These are phyloP conservation scores for Claviceps spartinae DNA, from an alignment of 2,329 filamentous ascomycete species.

Conservation along the genomic window DNA sequence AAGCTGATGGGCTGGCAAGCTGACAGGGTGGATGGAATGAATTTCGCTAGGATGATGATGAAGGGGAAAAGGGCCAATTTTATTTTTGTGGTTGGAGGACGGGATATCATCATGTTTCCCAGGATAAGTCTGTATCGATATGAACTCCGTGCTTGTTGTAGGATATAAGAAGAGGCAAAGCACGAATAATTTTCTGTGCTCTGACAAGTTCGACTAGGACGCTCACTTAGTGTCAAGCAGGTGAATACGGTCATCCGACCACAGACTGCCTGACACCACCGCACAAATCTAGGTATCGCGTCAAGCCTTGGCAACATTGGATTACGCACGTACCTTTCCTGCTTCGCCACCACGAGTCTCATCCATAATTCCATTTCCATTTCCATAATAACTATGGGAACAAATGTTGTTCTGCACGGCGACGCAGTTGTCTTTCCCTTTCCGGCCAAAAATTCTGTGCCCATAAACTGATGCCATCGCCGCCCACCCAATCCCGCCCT, in stretches of 20 bases:
- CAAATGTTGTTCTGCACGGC: too few relatives aligned
- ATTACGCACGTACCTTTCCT: too few relatives aligned
- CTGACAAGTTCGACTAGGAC: background rate
- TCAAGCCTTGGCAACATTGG: too few relatives aligned
- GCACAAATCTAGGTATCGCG: too few relatives aligned
- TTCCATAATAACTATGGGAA: too few relatives aligned
- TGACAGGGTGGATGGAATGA: background rate
- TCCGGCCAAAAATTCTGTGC: too few relatives aligned
- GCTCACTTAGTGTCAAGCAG: background rate
- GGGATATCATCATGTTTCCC: background rate
- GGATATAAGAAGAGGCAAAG: background rate
- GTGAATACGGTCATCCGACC: background rate
- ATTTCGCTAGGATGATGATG: background rate
- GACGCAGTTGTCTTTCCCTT: too few relatives aligned
- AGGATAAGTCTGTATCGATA: background rate
- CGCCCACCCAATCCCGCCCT: too few relatives aligned
- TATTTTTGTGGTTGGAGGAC: background rate
- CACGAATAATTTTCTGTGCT: background rate
- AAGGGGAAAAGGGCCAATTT: background rate
- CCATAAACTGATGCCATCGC: too few relatives aligned
- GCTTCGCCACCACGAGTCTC: too few relatives aligned
- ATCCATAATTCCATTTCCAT: too few relatives aligned
- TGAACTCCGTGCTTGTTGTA: constrained; percentile 5
- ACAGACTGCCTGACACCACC: too few relatives aligned
- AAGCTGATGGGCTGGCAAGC: background rate